A percentile compares a stretch with the other conserved stretches of the same genome.
These are phyloP conservation scores for Amanita rimosa DNA, from an alignment of 768 basidiomycete genomes.

Conservation along the genomic window DNA sequence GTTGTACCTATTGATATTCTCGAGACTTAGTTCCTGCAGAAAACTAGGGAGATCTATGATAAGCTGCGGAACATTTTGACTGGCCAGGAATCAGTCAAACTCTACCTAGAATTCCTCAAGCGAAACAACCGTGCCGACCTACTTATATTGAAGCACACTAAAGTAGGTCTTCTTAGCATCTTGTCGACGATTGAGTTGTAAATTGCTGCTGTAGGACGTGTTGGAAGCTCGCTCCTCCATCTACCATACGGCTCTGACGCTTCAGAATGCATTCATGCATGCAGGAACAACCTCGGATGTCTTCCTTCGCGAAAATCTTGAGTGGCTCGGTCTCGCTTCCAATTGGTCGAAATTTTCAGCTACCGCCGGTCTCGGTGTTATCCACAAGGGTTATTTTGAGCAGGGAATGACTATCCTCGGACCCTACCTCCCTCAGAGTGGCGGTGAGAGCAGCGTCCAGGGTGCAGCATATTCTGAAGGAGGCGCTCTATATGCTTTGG, in stretches of 20 bases:
- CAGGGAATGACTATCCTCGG: conserved; percentile 87
- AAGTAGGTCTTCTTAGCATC: conserved; percentile 32
- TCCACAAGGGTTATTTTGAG: conserved; percentile 94
- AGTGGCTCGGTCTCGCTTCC: conserved; percentile 89
- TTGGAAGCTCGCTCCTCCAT: conserved; percentile 92
- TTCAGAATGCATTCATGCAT: conserved; percentile 97
- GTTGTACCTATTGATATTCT: background rate
- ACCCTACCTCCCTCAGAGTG: conserved; percentile 81
- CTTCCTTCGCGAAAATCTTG: conserved; percentile 91
- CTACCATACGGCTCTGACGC: conserved; percentile 92
- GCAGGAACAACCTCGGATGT: conserved; percentile 94
- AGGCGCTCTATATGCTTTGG: conserved; percentile 90
- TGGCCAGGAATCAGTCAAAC: conserved; percentile 84
- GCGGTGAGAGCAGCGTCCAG: conserved; percentile 63
- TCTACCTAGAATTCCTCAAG: conserved; percentile 93
- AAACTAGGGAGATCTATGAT: conserved; percentile 52
- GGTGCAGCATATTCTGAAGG: conserved; percentile 90
- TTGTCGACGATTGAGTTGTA: background rate
- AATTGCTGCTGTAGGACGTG: conserved; percentile 49
- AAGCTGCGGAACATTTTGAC: conserved; percentile 75
- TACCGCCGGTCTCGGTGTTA: conserved; percentile 93
- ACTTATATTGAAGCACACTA: conserved; percentile 85
- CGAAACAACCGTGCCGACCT: conserved; percentile 91
- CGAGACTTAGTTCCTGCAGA: conserved; percentile 23
- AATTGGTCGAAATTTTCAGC: conserved; percentile 99